Base-by-base conservation (phyloP, 1,139 yeast genomes). In the Zygotorulaspora mrakii region DNA sequence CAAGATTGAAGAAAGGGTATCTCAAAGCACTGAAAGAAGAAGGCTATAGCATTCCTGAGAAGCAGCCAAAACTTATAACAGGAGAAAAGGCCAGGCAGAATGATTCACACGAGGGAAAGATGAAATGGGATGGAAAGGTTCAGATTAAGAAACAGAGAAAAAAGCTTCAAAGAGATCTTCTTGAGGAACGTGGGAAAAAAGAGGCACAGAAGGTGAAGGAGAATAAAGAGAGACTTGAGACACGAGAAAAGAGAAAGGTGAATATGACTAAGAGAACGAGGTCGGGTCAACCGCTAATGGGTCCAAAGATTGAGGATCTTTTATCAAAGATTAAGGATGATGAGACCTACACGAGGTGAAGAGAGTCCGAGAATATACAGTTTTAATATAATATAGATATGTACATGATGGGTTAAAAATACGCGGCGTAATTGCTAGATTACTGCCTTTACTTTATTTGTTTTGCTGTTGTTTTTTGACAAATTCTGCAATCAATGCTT, bases 271-370 rank as follows among this genome's bases (percentile, higher is more conserved):
- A 82, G 48, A 78, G 70, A 45, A 88, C 95, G 1, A 70, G 70
- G 48, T 62, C 70, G 4, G 96, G 97, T 1, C 97, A 89, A 61
- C 96, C 96, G 2, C 64, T 77, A 35, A 86, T 89, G 94, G 96
- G 87, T 0, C 94, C 96, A 7, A 74, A 95, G 59, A 86, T 89
- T 45, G 82, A 79, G 45, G 76, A 79, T 51, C 67, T 89, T 31
- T 69, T 89, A 40, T 94, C 84, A 42, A 86, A 87, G 62, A 85
- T 89, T 47, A 77, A 75, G 54, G 69, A 68, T 37, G 79, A 77
- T 46, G 57, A 58, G 20, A 58, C 58, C 1, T 60, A 59, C 42
- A 58, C 63, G 2, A 47, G 39, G 22, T 59, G 42, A 42, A 24
- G 8, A 17, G 24, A 12, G 10, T 24, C 21, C 20, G 25, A 46